These are phyloP conservation scores for Paramecium sonneborni DNA, from an alignment of 73 alveolate genomes.

Conservation along the genomic window DNA sequence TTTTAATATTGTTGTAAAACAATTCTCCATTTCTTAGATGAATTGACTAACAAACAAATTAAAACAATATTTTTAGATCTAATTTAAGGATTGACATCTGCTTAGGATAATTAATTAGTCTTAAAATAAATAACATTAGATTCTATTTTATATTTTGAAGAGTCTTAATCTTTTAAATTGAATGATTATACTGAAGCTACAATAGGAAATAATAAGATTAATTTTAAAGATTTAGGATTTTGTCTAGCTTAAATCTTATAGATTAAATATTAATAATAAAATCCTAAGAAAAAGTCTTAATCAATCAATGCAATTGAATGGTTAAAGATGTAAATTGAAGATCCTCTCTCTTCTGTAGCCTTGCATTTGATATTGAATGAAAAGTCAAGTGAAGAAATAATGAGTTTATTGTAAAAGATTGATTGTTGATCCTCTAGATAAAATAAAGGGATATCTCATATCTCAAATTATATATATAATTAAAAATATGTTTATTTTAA, in stretches of 20 bases:
- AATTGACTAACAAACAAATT: neutral
- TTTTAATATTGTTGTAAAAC: neutral
- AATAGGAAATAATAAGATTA: neutral
- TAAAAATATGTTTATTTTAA: neutral
- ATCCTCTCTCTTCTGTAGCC: neutral
- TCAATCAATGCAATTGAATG: neutral
- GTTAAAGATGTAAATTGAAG: neutral
- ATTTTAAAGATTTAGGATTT: neutral
- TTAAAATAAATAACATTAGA: neutral
- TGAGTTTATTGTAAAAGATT: neutral
- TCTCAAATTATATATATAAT: neutral
- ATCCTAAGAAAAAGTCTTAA: neutral
- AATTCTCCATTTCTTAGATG: neutral
- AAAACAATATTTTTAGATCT: constrained; percentile 11
- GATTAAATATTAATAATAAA: neutral
- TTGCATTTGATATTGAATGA: neutral
- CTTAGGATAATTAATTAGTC: neutral
- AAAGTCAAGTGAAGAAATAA: neutral
- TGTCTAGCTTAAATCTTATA: neutral
- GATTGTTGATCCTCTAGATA: neutral
- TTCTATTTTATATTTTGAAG: neutral
- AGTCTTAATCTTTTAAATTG: neutral
- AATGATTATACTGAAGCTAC: constrained; percentile 13
- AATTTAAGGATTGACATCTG: neutral
- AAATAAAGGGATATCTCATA: neutral